Percentiles rank a stretch among this genome's conserved stretches.
These are phyloP conservation scores for Rosa rugosa DNA, from an alignment of 306 rosid genomes.

Conservation along the genomic window DNA sequence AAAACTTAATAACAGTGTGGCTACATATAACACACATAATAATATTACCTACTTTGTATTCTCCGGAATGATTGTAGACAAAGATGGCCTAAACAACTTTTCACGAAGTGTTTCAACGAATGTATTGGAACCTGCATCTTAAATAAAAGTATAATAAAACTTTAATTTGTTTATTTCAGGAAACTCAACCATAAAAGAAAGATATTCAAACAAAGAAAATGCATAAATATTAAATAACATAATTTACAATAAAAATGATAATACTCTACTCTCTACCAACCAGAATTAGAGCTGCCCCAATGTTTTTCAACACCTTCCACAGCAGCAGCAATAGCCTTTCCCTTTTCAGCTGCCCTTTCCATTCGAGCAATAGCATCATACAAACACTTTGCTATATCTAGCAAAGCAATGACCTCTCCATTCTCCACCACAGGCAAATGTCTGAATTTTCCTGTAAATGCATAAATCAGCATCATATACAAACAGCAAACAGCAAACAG, in stretches of 20 bases:
- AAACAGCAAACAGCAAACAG: constrained; percentile 6
- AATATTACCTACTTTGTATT: constrained; percentile 97
- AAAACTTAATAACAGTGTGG: background rate
- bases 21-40: constrained; percentile 22
- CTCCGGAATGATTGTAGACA: constrained; percentile 87
- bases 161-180: background rate
- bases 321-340: constrained; percentile 98
- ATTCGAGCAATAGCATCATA: constrained; percentile 96
- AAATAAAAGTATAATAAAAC: constrained; percentile 8
- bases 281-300: constrained; percentile 73
- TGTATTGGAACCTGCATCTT: constrained; percentile 69
- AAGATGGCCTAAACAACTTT: constrained; percentile 83
- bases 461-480: constrained; percentile 23
- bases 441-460: constrained; percentile 77
- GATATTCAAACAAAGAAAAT: background rate
- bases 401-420: constrained; percentile 94
- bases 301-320: constrained; percentile 97
- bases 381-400: constrained; percentile 96
- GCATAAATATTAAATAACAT: background rate
- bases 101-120: constrained; percentile 84
- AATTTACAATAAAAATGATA: background rate
- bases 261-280: constrained; percentile 47
- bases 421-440: constrained; percentile 98
- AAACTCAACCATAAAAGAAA: background rate
- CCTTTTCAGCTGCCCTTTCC: constrained; percentile 98